These are phyloP conservation scores for Closterium sp. DNA, from an alignment of 139 green algal species.

Conservation along the genomic window DNA sequence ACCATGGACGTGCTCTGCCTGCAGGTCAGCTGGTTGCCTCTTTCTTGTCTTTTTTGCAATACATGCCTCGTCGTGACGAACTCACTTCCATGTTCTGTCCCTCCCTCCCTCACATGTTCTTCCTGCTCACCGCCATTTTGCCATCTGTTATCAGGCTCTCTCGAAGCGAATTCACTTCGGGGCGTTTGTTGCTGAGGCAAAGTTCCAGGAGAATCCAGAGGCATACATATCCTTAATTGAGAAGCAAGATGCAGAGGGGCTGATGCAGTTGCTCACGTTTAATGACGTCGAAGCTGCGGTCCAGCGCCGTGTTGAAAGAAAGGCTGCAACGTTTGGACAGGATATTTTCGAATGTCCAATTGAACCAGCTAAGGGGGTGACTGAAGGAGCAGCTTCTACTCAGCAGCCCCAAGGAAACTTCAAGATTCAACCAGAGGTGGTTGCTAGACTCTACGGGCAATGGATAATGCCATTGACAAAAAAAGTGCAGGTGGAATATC, in stretches of 20 bases:
- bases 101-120: not conserved
- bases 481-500: slow-evolving; percentile 80
- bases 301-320: slow-evolving; percentile 80
- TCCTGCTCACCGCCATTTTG: not conserved
- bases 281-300: slow-evolving; percentile 76
- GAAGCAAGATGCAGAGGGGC: slow-evolving; percentile 69
- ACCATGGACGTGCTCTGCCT: slow-evolving; percentile 76
- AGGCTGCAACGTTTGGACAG: slow-evolving; percentile 88
- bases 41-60: not conserved
- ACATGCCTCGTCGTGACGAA: not conserved
- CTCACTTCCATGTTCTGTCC: not conserved
- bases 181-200: slow-evolving; percentile 98
- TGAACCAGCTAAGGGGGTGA: not conserved
- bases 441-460: slow-evolving; percentile 83
- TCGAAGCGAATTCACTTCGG: slow-evolving; percentile 97
- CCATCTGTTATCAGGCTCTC: slow-evolving; percentile 72
- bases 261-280: slow-evolving; percentile 92
- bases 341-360: slow-evolving; percentile 59
- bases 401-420: not conserved
- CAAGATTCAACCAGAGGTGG: slow-evolving; percentile 39
- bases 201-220: slow-evolving; percentile 82
- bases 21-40: slow-evolving; percentile 18
- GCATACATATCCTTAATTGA: slow-evolving; percentile 75
- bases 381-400: not conserved
- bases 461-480: slow-evolving; percentile 98